A percentile compares a stretch with the other conserved stretches of the same genome.
phyloP scores from a whole-genome alignment of 2,329 filamentous ascomycete genomes.

The Colletotrichum magnum region DNA sequence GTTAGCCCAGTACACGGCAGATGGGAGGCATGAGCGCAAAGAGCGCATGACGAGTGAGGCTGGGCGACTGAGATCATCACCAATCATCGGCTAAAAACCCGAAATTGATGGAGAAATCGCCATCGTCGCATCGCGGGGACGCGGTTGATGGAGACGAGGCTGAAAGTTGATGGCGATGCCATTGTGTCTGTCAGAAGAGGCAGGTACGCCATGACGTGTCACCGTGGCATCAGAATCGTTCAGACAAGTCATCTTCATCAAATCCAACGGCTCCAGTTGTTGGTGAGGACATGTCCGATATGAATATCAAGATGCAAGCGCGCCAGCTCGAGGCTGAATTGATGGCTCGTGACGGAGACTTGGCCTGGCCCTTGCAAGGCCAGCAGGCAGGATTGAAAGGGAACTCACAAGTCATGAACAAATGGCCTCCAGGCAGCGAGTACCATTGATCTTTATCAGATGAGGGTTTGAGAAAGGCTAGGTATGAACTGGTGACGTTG shows the following conservation, averaged over 20 bases:
- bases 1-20: constrained; percentile 50
- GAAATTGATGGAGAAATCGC: constrained; percentile 51
- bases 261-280: constrained; percentile 45
- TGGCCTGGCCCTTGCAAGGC: constrained; percentile 51
- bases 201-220: constrained; percentile 42
- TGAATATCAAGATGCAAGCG: constrained; percentile 53
- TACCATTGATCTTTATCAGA: constrained; percentile 36
- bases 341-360: constrained; percentile 54
- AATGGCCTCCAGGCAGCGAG: constrained; percentile 56
- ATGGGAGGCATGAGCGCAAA: constrained; percentile 1
- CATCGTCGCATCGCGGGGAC: constrained; percentile 60
- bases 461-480: constrained; percentile 27
- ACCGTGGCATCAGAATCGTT: constrained; percentile 51
- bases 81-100: constrained; percentile 59
- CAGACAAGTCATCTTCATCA: constrained; percentile 54
- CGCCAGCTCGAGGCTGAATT: constrained; percentile 48
- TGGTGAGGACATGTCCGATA: constrained; percentile 46
- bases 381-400: constrained; percentile 46
- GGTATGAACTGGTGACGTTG: constrained; percentile 31
- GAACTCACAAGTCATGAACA: constrained; percentile 67
- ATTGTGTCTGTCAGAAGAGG: constrained; percentile 56
- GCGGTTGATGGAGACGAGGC: constrained; percentile 64
- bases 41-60: constrained; percentile 61
- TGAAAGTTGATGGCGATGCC: constrained; percentile 59
- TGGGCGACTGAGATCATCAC: constrained; percentile 48